Base-by-base conservation (phyloP, 164 flowering plant species). In the Platanus orientalis region DNA sequence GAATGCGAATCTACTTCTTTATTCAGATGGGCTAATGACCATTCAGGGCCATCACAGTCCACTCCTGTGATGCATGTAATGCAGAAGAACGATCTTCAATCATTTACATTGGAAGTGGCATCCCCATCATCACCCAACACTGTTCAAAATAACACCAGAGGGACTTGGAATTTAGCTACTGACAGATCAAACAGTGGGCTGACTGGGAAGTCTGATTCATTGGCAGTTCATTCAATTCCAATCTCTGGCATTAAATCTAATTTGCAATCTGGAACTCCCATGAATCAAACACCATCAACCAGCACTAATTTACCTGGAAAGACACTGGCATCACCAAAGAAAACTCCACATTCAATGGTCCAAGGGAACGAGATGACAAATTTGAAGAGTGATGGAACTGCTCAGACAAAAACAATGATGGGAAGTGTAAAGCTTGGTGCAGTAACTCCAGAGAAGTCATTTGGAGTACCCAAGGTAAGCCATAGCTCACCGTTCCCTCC, bases 1-100 rank as follows among this genome's bases (percentile, higher is more conserved):
- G 67, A 61, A 68, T 63, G 57, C 30, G 61, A 67, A 49, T 61
- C 76, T 69, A 60, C 59, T 61, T 69, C 72, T 47, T 67, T 66
- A 20, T 78, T 76, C 70, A 71, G 68, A 56, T 70, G 74, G 78
- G 71, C 69, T 40, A 65, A 65, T 59, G 75, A 75, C 24, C 36
- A 30, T 56, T 47, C 68, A 23, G 74, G 56, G 54, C 52, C 74
- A 45, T 59, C 64, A 6, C 73, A 76, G 29, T 29, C 69, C 63
- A 48, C 79, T 63, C 67, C 78, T 50, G 16, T 23, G 32, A 45
- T 54, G 64, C 80, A 65, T 63, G 57, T 34, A 10, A 42, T 44
- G 11, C 71, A 44, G 3, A 55, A 36, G 51, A 60, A 25, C 60
- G 58, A 57, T 50, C 54, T 30, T 58, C 57, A 34, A 29, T 32